A percentile compares a stretch with the other conserved stretches of the same genome.
Conservation (phyloP, 495 filamentous ascomycete species). For the Lophiotrema nucula region DNA sequence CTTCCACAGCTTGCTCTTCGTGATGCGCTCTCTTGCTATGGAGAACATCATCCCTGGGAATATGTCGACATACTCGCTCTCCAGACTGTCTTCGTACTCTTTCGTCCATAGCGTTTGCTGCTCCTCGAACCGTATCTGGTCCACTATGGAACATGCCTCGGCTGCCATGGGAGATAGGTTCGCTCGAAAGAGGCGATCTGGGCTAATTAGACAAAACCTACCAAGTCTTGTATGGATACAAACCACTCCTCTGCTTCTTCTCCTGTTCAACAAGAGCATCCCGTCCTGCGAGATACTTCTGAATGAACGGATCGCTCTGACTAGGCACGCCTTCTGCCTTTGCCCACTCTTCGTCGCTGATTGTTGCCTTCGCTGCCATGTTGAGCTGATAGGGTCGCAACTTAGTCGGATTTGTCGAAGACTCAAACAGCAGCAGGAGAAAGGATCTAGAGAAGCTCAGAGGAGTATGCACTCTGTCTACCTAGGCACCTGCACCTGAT, state of each 20-base stretch:
- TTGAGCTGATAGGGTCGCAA: background rate
- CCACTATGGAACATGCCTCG: conserved; percentile 74
- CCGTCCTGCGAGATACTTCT: conserved; percentile 74
- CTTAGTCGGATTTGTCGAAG: no score
- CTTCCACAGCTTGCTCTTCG: conserved; percentile 77
- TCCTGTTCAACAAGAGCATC: conserved; percentile 76
- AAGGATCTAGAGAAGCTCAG: no score
- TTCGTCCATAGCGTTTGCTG: conserved; percentile 67
- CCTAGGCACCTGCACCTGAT: no score
- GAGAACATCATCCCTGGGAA: conserved; percentile 89
- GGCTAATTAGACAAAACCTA: no score
- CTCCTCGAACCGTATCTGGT: conserved; percentile 74
- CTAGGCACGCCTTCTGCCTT: conserved; percentile 54
- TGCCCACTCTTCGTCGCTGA: conserved; percentile 55
- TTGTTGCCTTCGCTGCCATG: conserved; percentile 11
- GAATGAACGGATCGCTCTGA: conserved; percentile 67
- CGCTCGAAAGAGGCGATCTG: conserved; percentile 64
- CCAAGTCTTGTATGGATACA: no score
- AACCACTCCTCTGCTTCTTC: conserved; percentile 77
- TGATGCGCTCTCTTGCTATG: conserved; percentile 74
- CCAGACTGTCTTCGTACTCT: conserved; percentile 63
- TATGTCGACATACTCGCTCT: conserved; percentile 55
- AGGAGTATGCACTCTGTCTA: no score
- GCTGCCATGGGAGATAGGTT: conserved; percentile 69
- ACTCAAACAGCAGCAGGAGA: no score